These are phyloP conservation scores for Diddensiella transvaalensis DNA, from an alignment of 805 yeast genomes.

Conservation along the genomic window DNA sequence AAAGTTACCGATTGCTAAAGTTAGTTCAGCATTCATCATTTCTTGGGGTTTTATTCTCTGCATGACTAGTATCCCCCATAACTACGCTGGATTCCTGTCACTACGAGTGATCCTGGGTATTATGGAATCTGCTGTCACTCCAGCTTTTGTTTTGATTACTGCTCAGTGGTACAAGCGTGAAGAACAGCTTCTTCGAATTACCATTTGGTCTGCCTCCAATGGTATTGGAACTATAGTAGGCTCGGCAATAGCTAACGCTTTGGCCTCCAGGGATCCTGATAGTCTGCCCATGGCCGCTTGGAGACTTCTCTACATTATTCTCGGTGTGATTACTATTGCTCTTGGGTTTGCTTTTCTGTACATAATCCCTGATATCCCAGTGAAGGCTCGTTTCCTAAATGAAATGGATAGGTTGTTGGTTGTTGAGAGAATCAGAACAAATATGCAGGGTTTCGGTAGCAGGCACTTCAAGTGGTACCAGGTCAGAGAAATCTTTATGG, in stretches of 20 bases:
- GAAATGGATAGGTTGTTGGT: too few species aligned
- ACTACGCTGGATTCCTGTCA: slow-evolving; percentile 46
- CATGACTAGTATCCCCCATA: too few species aligned
- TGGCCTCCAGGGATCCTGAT: slow-evolving; percentile 40
- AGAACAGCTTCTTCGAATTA: slow-evolving; percentile 43
- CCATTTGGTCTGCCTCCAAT: slow-evolving; percentile 44
- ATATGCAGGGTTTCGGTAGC: too few species aligned
- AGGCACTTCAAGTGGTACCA: too few species aligned
- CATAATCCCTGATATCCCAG: slow-evolving; percentile 45
- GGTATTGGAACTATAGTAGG: too few species aligned
- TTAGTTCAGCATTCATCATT: too few species aligned
- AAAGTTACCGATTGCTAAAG: too few species aligned
- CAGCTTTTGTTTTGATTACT: slow-evolving; percentile 53
- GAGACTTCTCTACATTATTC: slow-evolving; percentile 52
- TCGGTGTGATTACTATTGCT: slow-evolving; percentile 51
- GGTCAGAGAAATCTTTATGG: too few species aligned
- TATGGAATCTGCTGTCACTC: slow-evolving; percentile 46
- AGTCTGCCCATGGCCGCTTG: slow-evolving; percentile 43
- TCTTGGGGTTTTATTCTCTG: too few species aligned
- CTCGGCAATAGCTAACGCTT: slow-evolving; percentile 40
- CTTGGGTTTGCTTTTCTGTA: slow-evolving; percentile 22
- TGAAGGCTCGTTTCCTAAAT: slow-evolving; percentile 23
- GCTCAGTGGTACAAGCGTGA: slow-evolving; percentile 51
- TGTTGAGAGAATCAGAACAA: too few species aligned
- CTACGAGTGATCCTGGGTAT: slow-evolving; percentile 50